Evolutionary conservation across 306 rosid genomes (phyloP).

Genomic region (Cucurbita argyrosperma): DNA sequence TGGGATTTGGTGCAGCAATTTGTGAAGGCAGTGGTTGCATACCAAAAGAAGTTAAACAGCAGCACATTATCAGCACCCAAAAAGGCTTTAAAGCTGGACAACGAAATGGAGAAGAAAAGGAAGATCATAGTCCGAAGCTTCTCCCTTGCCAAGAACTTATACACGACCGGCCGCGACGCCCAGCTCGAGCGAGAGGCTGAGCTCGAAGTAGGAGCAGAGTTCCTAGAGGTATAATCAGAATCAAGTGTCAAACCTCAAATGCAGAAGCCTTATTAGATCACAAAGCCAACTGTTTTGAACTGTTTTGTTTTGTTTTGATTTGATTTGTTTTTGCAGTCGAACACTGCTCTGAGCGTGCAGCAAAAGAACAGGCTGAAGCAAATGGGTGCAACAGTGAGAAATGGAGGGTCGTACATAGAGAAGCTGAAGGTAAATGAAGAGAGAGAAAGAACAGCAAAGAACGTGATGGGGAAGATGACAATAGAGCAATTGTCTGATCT

Average conservation of each 20-base stretch:
- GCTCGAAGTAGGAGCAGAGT: slow-evolving; percentile 66
- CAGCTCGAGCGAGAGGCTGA: slow-evolving; percentile 42
- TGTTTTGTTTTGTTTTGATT: background rate
- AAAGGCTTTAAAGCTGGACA: slow-evolving; percentile 35
- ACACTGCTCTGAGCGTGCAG: slow-evolving; percentile 65
- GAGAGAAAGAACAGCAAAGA: slow-evolving; percentile 51
- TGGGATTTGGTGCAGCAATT: slow-evolving; percentile 45
- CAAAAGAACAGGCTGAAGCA: slow-evolving; percentile 78
- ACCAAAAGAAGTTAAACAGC: slow-evolving; percentile 50
- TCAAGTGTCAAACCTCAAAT: background rate
- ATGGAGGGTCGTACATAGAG: slow-evolving; percentile 54
- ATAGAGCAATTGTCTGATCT: slow-evolving; percentile 64
- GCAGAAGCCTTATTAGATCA: background rate
- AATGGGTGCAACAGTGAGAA: slow-evolving; percentile 96
- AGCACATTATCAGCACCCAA: slow-evolving; percentile 19
- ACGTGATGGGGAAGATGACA: slow-evolving; percentile 64
- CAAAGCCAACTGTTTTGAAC: background rate
- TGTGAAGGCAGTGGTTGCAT: slow-evolving; percentile 69
- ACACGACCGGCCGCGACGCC: slow-evolving; percentile 25
- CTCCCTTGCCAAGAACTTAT: slow-evolving; percentile 61
- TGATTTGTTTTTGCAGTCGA: slow-evolving; percentile 31
- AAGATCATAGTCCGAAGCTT: slow-evolving; percentile 48
- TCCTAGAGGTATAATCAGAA: slow-evolving; percentile 47
- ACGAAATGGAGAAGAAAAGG: slow-evolving; percentile 62
- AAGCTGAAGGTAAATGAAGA: slow-evolving; percentile 49